Evolutionary conservation across 2,329 filamentous ascomycete genomes (phyloP).

Genomic region (Lasiodiplodia theobromae): DNA sequence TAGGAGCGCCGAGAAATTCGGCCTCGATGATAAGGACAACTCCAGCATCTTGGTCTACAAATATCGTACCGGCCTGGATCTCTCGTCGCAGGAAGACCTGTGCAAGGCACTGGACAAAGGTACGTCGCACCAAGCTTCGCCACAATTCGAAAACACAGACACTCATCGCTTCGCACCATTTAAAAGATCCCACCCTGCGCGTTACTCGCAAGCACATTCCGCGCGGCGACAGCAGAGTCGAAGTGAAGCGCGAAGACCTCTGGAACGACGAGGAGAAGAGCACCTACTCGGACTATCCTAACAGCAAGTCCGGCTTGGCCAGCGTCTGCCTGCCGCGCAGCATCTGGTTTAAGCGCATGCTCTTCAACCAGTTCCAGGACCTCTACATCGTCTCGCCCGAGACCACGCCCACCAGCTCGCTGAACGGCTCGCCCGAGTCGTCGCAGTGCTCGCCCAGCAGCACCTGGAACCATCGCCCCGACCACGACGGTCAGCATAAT

Average conservation of each 20-base stretch:
- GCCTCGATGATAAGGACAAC: constrained; percentile 52
- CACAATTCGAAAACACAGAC: neutral
- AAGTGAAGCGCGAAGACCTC: constrained; percentile 56
- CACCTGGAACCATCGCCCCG: constrained; percentile 5
- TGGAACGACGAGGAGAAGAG: constrained; percentile 48
- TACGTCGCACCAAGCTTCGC: constrained; percentile 33
- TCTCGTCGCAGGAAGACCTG: constrained; percentile 54
- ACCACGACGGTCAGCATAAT: neutral
- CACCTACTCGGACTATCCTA: constrained; percentile 38
- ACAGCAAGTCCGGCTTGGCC: constrained; percentile 55
- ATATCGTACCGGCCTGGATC: constrained; percentile 53
- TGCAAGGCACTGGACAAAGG: constrained; percentile 48
- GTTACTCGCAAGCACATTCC: constrained; percentile 57
- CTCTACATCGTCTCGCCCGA: constrained; percentile 59
- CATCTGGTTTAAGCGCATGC: constrained; percentile 55
- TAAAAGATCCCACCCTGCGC: constrained; percentile 52
- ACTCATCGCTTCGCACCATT: constrained; percentile 30
- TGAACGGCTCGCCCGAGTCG: constrained; percentile 47
- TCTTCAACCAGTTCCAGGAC: constrained; percentile 55
- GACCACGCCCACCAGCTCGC: constrained; percentile 44
- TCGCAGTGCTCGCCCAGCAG: constrained; percentile 45
- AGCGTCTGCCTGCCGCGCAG: constrained; percentile 54
- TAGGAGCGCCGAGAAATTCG: constrained; percentile 51
- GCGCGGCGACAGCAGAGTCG: constrained; percentile 53
- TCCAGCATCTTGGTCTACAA: constrained; percentile 55